Percentiles rank a stretch among this genome's conserved stretches.
These are phyloP conservation scores for Infundibulicybe gibba DNA, from an alignment of 768 basidiomycete species.

Conservation along the genomic window DNA sequence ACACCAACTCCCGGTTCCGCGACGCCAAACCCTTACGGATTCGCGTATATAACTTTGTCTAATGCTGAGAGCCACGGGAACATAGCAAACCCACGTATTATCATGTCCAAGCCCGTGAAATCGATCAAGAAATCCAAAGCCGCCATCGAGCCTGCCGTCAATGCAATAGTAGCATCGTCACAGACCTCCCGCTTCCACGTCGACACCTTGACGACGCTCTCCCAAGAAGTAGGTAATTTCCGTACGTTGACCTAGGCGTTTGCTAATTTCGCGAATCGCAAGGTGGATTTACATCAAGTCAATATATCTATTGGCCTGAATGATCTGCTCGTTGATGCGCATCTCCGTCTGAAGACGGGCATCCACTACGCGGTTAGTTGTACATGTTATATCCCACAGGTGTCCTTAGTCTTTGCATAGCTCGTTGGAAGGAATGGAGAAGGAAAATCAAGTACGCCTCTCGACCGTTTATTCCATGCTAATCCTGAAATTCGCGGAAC, in stretches of 20 bases:
- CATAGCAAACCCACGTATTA: too few relatives aligned
- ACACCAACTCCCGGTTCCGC: too few relatives aligned
- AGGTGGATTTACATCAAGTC: conserved; percentile 53
- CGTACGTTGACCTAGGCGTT: too few relatives aligned
- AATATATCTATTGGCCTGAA: conserved; percentile 44
- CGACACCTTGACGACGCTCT: conserved; percentile 37
- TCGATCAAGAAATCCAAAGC: too few relatives aligned
- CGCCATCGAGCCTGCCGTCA: too few relatives aligned
- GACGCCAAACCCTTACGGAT: too few relatives aligned
- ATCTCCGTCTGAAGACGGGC: conserved; percentile 47
- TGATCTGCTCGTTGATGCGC: conserved; percentile 50
- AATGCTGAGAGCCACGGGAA: too few relatives aligned
- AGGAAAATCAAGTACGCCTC: conserved; percentile 43
- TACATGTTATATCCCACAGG: too few relatives aligned
- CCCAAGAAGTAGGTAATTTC: conserved; percentile 15
- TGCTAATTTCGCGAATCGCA: too few relatives aligned
- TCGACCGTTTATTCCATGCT: background rate
- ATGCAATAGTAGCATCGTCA: conserved; percentile 4
- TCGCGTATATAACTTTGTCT: too few relatives aligned
- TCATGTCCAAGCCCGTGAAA: too few relatives aligned
- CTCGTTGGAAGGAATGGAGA: conserved; percentile 56
- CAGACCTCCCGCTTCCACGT: conserved; percentile 48
- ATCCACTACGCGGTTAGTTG: conserved; percentile 35
- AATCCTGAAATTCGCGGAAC: background rate
- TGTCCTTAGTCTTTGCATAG: too few relatives aligned